A percentile compares a stretch with the other conserved stretches of the same genome.
These are phyloP conservation scores for Tylopilus sp. DNA, from an alignment of 768 basidiomycete genomes.

Conservation along the genomic window DNA sequence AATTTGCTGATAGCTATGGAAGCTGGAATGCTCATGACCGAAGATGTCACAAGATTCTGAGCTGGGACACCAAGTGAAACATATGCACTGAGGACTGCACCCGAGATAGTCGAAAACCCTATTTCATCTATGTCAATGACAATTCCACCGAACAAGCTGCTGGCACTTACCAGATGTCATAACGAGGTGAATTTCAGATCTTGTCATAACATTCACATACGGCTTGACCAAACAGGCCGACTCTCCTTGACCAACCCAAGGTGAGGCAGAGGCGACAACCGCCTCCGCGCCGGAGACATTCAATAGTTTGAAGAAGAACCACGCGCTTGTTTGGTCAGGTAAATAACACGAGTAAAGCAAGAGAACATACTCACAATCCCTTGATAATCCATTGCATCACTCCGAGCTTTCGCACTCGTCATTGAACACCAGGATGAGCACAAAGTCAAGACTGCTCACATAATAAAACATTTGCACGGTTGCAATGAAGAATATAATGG, in stretches of 20 bases:
- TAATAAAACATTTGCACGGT: slow-evolving; percentile 92
- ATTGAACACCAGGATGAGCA: not conserved
- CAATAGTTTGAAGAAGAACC: slow-evolving; percentile 92
- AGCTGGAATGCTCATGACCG: slow-evolving; percentile 94
- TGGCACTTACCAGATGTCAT: slow-evolving; percentile 72
- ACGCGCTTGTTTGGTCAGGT: slow-evolving; percentile 49
- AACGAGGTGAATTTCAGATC: slow-evolving; percentile 78
- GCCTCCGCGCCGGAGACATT: slow-evolving; percentile 94
- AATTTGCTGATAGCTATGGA: slow-evolving; percentile 91
- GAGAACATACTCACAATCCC: slow-evolving; percentile 56
- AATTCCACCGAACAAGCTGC: not conserved
- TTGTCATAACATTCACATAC: slow-evolving; percentile 82
- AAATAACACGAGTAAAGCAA: not conserved
- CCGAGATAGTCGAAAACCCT: slow-evolving; percentile 89
- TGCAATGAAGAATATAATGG: slow-evolving; percentile 93
- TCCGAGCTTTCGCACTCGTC: slow-evolving; percentile 44
- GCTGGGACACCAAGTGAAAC: slow-evolving; percentile 74
- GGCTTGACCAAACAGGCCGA: slow-evolving; percentile 83
- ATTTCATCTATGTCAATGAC: slow-evolving; percentile 3
- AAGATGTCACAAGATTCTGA: slow-evolving; percentile 80
- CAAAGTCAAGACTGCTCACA: slow-evolving; percentile 13
- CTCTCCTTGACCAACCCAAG: slow-evolving; percentile 93
- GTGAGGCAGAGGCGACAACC: slow-evolving; percentile 87
- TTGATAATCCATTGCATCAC: slow-evolving; percentile 94
- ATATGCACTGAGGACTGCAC: slow-evolving; percentile 84